Evolutionary conservation across 164 flowering plant genomes (phyloP), one percentile per base, ranked within the genome.

Genomic region (Protea cynaroides): DNA sequence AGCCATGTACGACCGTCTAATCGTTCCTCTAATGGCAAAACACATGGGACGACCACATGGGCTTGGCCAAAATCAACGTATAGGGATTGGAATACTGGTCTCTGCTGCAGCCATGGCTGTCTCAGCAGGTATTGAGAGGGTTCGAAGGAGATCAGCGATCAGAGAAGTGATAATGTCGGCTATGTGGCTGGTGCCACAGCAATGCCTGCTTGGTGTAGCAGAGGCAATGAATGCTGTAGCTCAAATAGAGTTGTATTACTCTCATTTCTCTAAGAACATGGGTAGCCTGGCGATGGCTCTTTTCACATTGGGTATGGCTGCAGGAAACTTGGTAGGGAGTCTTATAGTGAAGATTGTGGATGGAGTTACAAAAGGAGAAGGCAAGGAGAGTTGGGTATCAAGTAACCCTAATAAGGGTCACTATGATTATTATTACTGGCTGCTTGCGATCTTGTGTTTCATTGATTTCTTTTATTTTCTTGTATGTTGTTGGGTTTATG

Each of bases 191-290:
- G 77, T 88, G 6, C 95, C 95, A 8, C 91, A 86, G 36, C 54
- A 79, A 38, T 63, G 74, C 67, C 56, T 92, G 51, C 15, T 22
- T 19, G 98, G 98, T 4, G 47, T 92, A 24, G 87, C 95, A 0
- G 96, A 92, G 72, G 93, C 93, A 0, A 82, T 92, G 25, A 82
- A 77, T 51, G 83, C 81, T n/a, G 79, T 92, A 0, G 93, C 83
- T 34, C 96, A 89, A 54, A 84, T 75, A 0, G 89, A 92, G 72
- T 92, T 89, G 50, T 92, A 75, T 69, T 92, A 89, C 71, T 69
- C 86, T 0, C 86, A 89, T 76, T 74, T 89, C 60, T 96, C 98
- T 0, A 87, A 78, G 69, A 83, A 74, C 62, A 89, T 89, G 95
- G 80, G 95, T 0, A 89, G 91, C 61, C 75, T 89, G 25, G 96